These are phyloP conservation scores for Cryptococcus maquisensis DNA, from an alignment of 1,284 basidiomycete genomes.

Conservation along the genomic window DNA sequence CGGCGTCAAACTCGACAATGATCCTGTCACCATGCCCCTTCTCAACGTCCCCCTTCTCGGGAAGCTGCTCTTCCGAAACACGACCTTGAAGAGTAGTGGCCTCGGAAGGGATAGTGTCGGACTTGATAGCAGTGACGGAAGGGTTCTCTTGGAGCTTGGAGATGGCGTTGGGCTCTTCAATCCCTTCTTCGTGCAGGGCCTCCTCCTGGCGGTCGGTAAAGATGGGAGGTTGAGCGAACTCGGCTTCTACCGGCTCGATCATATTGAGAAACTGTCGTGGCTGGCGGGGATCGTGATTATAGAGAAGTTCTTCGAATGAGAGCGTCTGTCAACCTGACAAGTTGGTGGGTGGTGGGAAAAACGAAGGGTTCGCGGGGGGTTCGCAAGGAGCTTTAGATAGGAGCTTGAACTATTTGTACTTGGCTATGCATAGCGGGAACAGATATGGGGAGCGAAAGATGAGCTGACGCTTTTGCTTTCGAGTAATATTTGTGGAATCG, in stretches of 20 bases:
- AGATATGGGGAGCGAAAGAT: not conserved
- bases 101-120: not conserved
- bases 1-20: constrained; percentile 29
- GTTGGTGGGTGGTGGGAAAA: not conserved
- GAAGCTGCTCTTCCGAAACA: not conserved
- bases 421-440: not conserved
- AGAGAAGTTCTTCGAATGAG: not conserved
- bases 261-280: constrained; percentile 5
- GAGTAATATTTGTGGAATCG: not conserved
- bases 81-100: not conserved
- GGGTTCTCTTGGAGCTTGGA: not conserved
- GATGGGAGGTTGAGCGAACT: constrained; percentile 36
- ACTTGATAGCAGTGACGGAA: not conserved
- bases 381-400: not conserved
- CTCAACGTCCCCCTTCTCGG: constrained; percentile 9
- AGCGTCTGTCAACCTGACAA: not conserved
- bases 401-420: not conserved
- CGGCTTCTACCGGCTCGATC: constrained; percentile 39
- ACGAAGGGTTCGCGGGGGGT: not conserved
- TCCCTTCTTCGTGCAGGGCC: constrained; percentile 19
- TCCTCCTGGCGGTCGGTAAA: constrained; percentile 27
- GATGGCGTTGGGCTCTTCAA: constrained; percentile 14
- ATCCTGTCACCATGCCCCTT: constrained; percentile 22
- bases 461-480: not conserved
- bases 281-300: not conserved